Evolutionary conservation across 2,329 filamentous ascomycete genomes (phyloP), one percentile per base, ranked within the genome.

Genomic region (Beauveria sp.): DNA sequence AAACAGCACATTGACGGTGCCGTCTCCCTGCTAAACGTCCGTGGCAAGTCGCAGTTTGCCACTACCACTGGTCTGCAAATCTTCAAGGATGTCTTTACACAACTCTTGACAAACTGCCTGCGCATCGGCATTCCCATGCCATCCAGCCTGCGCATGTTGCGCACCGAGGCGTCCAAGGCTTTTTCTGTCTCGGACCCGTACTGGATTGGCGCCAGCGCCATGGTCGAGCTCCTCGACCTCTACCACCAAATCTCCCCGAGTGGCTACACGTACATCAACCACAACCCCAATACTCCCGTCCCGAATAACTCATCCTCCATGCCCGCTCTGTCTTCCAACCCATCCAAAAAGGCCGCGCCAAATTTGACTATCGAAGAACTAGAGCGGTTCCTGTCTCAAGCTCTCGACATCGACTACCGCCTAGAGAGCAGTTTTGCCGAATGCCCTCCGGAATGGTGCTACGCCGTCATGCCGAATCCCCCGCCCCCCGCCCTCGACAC

Each of bases 61-160:
- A 59, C 40, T 1, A 5, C 61, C 10, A 60, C 51, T 31, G 61
- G 61, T 5, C 43, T 63, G 22, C 55, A 60, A 42, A 63, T 63
- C 31, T 63, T 63, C 61, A 63, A 63, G 31, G 61, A 63, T 34
- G 61, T 63, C n/a, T 63, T 63, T 31, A 55, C 55, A 4, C 61
- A 63, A 26, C 50, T 63, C 14, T 46, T 63, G 18, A 55, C 50
- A 16, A 63, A 60, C 31, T 63, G 61, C 50, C 42, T 60, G n/a
- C 55, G 55, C n/a, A 28, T 53, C 5, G 61, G 61, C 9, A 20
- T 49, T n/a, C 55, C 61, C 26, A 55, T 63, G 43, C 61, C 61
- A 3, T 59, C 55, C 3, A 60, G 50, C 31, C 40, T 63, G 42
- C 55, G 61, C 22, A 63, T 63, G 61, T 38, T 63, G 28, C 49